phyloP scores from a whole-genome alignment of 768 basidiomycete genomes.

The Pleurotus platypus region DNA sequence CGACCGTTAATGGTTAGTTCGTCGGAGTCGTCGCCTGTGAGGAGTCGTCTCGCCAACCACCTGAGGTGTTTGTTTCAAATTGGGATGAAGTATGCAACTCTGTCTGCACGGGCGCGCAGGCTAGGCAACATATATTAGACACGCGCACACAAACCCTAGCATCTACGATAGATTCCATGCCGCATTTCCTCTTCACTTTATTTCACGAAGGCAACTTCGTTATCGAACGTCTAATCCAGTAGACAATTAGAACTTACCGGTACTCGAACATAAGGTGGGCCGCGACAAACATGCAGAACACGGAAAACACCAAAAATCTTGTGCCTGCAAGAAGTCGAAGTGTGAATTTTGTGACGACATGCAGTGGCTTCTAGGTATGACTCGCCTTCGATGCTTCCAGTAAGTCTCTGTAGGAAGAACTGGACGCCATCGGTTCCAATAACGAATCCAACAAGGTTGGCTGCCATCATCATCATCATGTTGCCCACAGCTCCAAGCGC shows the following conservation, averaged over 20 bases:
- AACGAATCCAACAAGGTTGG: slow-evolving; percentile 95
- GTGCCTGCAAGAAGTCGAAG: slow-evolving; percentile 42
- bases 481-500: slow-evolving; percentile 83
- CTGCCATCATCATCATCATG: slow-evolving; percentile 83
- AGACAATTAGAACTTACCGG: slow-evolving; percentile 44
- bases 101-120: too few species aligned
- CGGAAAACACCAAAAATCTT: slow-evolving; percentile 58
- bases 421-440: slow-evolving; percentile 78
- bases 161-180: slow-evolving; percentile 52
- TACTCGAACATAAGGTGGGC: slow-evolving; percentile 97
- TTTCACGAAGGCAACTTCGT: neutral
- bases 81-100: too few species aligned
- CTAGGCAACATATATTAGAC: too few species aligned
- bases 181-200: slow-evolving; percentile 71
- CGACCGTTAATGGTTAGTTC: too few species aligned
- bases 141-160: slow-evolving; percentile 21
- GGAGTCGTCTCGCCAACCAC: neutral
- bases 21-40: too few species aligned
- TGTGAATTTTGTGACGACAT: neutral
- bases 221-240: slow-evolving; percentile 4
- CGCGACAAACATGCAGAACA: slow-evolving; percentile 69
- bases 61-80: too few species aligned
- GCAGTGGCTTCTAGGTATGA: neutral
- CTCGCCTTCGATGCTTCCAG: slow-evolving; percentile 61
- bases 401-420: slow-evolving; percentile 61